Percentiles rank a stretch among this genome's conserved stretches.
phyloP scores from a whole-genome alignment of 805 yeast genomes.

The Ogataea parapolymorpha region DNA sequence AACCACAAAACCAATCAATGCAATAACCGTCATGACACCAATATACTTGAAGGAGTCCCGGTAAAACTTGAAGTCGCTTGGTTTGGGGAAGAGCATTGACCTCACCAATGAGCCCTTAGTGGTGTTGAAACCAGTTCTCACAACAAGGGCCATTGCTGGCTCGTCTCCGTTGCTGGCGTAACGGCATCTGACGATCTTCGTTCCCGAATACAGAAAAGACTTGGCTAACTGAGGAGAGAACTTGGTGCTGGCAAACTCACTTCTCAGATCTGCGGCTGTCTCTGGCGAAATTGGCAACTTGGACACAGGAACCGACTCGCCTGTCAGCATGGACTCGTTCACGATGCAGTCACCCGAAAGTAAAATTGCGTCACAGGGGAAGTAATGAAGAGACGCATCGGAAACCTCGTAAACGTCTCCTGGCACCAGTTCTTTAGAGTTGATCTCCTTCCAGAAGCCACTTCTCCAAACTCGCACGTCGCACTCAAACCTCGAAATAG shows the following conservation, averaged over 20 bases:
- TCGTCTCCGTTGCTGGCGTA: slow-evolving; percentile 54
- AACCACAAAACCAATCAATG: slow-evolving; percentile 75
- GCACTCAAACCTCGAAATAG: slow-evolving; percentile 70
- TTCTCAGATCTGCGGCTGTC: slow-evolving; percentile 51
- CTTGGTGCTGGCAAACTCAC: slow-evolving; percentile 52
- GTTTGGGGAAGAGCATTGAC: slow-evolving; percentile 96
- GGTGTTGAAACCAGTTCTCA: slow-evolving; percentile 89
- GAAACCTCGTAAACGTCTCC: slow-evolving; percentile 94
- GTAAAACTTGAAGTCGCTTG: slow-evolving; percentile 89
- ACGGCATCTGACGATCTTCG: slow-evolving; percentile 81
- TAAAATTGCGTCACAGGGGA: slow-evolving; percentile 89
- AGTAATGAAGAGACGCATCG: slow-evolving; percentile 67
- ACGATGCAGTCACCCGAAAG: slow-evolving; percentile 91
- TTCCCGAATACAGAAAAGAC: slow-evolving; percentile 82
- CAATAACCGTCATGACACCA: slow-evolving; percentile 89
- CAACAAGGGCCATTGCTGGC: slow-evolving; percentile 83
- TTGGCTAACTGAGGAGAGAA: slow-evolving; percentile 65
- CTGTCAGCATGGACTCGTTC: slow-evolving; percentile 97
- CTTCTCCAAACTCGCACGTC: slow-evolving; percentile 87
- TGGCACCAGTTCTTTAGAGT: slow-evolving; percentile 81
- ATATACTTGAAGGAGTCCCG: slow-evolving; percentile 93
- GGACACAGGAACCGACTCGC: slow-evolving; percentile 96
- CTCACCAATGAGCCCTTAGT: slow-evolving; percentile 92
- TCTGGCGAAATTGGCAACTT: slow-evolving; percentile 67
- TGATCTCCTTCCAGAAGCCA: slow-evolving; percentile 84